These are phyloP conservation scores for Linum lewisii DNA, from an alignment of 345 rosid genomes.

Conservation along the genomic window DNA sequence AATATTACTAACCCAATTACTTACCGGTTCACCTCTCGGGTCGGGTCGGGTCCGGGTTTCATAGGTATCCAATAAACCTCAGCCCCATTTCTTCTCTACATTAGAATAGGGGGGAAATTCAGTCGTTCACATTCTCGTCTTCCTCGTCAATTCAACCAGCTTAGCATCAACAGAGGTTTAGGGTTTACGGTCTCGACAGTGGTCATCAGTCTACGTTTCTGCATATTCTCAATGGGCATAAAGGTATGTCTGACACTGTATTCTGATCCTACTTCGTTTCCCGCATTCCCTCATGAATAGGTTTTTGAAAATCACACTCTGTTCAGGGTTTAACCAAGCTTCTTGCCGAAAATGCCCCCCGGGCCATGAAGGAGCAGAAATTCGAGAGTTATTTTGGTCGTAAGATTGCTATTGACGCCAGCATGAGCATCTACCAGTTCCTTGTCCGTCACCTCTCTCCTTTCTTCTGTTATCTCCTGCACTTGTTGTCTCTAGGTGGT, in stretches of 20 bases:
- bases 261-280: background rate
- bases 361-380: slow-evolving; percentile 84
- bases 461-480: background rate
- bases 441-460: slow-evolving; percentile 35
- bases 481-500: background rate
- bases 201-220: background rate
- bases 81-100: no score
- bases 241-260: background rate
- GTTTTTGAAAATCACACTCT: background rate
- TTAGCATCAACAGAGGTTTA: background rate
- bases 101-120: no score
- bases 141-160: background rate
- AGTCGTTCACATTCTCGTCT: background rate
- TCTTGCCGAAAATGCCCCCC: slow-evolving; percentile 88
- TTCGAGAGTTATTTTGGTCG: slow-evolving; percentile 90
- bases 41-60: no score
- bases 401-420: slow-evolving; percentile 87
- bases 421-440: slow-evolving; percentile 99
- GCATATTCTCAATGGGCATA: background rate
- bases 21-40: no score
- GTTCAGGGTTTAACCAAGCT: slow-evolving; percentile 93
- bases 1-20: no score
- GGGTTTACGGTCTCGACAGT: background rate
- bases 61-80: no score
- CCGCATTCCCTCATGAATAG: background rate